Evolutionary conservation across 352 stramenopile genomes (phyloP).

Genomic region (Pythium apleroticum): DNA sequence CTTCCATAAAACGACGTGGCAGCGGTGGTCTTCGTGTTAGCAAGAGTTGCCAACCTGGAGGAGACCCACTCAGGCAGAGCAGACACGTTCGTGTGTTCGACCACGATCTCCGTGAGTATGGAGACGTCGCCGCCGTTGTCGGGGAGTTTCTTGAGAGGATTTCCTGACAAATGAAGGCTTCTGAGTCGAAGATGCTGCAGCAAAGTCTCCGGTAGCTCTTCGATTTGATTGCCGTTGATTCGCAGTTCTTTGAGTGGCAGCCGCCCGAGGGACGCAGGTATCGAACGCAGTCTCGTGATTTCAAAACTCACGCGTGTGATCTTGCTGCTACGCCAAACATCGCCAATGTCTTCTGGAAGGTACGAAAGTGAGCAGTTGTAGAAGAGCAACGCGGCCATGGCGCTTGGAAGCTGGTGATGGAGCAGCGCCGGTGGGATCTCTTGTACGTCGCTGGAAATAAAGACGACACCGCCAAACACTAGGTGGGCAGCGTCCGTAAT

Average conservation of each 20-base stretch:
- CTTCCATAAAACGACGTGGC: not conserved
- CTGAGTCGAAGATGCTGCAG: not conserved
- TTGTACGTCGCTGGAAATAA: not conserved
- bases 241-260: not conserved
- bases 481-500: not conserved
- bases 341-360: not conserved
- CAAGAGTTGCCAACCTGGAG: not conserved
- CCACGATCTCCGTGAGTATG: not conserved
- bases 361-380: not conserved
- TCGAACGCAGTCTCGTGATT: not conserved
- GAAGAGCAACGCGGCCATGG: not conserved
- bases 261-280: not conserved
- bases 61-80: not conserved
- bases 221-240: not conserved
- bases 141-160: not conserved
- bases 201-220: not conserved
- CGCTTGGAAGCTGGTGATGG: not conserved
- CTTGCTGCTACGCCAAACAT: not conserved
- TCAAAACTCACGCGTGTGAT: not conserved
- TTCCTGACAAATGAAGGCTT: not conserved
- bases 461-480: not conserved
- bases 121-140: not conserved
- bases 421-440: not conserved
- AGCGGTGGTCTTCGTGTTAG: no score
- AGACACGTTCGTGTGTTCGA: constrained; percentile 1